Percentiles rank a stretch among this genome's conserved stretches.
Conservation (phyloP, 2,329 filamentous ascomycete genomes). For the Blastomyces percursus region DNA sequence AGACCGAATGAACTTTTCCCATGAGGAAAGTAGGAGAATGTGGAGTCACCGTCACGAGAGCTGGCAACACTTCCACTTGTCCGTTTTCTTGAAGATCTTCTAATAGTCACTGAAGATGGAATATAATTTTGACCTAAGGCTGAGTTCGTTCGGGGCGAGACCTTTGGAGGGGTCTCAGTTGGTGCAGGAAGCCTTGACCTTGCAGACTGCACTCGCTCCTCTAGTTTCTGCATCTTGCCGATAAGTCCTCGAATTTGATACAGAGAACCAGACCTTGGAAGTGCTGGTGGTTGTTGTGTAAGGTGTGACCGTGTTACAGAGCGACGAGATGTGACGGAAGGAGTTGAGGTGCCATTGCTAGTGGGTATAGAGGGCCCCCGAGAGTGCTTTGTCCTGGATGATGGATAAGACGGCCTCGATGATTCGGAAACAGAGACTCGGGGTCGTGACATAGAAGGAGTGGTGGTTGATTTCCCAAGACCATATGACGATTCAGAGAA, state of each 20-base stretch:
- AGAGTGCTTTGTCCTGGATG: constrained; percentile 37
- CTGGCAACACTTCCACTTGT: constrained; percentile 34
- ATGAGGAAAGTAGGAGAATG: constrained; percentile 26
- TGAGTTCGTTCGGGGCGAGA: constrained; percentile 58
- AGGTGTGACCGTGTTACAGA: constrained; percentile 20
- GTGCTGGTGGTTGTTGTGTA: constrained; percentile 15
- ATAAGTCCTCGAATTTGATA: constrained; percentile 89
- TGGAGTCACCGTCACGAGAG: constrained; percentile 28
- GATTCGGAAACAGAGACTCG: constrained; percentile 39
- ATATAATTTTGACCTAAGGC: constrained; percentile 39
- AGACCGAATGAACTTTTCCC: constrained; percentile 41
- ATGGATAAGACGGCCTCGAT: constrained; percentile 43
- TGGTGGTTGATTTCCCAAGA: constrained; percentile 44
- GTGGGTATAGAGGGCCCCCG: constrained; percentile 50
- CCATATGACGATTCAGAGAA: constrained; percentile 73
- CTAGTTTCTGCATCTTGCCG: constrained; percentile 92
- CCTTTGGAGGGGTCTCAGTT: constrained; percentile 62
- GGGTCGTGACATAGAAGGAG: constrained; percentile 38
- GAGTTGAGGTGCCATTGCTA: constrained; percentile 34
- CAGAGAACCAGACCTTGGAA: constrained; percentile 51
- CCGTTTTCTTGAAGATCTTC: constrained; percentile 29
- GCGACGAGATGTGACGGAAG: constrained; percentile 33
- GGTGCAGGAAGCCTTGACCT: constrained; percentile 85
- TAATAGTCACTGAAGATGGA: constrained; percentile 48
- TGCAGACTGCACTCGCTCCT: constrained; percentile 82